Base-by-base conservation (phyloP, 2,329 filamentous ascomycete genomes). In the Alternaria viburni region DNA sequence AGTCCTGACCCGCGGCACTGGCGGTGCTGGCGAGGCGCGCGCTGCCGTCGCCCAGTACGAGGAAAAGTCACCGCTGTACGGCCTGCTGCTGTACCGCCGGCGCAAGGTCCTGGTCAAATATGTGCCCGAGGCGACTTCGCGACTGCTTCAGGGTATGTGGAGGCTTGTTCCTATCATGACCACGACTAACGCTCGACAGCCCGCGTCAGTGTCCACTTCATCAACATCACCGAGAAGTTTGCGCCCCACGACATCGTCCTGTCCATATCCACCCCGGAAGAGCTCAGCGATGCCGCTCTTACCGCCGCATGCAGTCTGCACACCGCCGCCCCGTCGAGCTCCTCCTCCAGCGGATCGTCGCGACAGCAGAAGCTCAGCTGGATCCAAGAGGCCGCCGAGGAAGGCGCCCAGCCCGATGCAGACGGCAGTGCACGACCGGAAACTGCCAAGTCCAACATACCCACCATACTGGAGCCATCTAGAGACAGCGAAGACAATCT, bases 71-170 rank as follows among this genome's bases (percentile, higher is more conserved):
- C 96, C 96, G 21, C 84, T 99, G 51, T 99, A 96, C 77, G 96
- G 96, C 57, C 93, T 97, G 77, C 83, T 99, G 71, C 90, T 92
- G 73, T 98, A 97, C 80, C 87, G 95, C 60, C 89, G 94, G 77
- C 89, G 93, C 77, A 97, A 93, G 81, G 91, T 98, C 52, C 83
- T 99, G 64, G 87, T 99, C 79, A 97, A 96, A 83, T 97, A 96
- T 79, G 87, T 97, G 66, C 96, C 95, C 1, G 93, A 97, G 64
- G 92, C 90, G 63, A 95, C 94, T 69, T 98, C 96, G 67, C 88
- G 96, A 73, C 85, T 99, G 59, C 85, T 99, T 57, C 92, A 97
- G 91, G 96, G 96, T 97, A 81, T 71, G 88, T 44, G 11, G 19
- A 5, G 15, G 6, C 44, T 8, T 21, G 8, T 26, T 28, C 30